A percentile compares a stretch with the other conserved stretches of the same genome.
Evolutionary conservation across 129 eudicot species (phyloP).

Genomic region (Artemisia argyi): DNA sequence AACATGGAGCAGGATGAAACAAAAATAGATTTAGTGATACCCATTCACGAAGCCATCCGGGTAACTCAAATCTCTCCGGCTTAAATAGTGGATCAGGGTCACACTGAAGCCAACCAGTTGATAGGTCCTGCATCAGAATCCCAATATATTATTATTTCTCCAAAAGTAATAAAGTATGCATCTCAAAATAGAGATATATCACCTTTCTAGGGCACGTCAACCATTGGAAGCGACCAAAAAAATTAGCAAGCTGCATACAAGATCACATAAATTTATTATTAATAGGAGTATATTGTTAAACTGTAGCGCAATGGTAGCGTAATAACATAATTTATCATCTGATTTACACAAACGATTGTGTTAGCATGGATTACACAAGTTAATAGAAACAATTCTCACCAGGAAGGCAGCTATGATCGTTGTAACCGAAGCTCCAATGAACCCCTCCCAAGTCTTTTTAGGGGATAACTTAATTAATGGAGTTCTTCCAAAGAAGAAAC

Average conservation of each 20-base stretch:
- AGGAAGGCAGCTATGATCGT: slow-evolving; percentile 82
- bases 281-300: background rate
- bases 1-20: background rate
- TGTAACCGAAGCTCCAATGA: slow-evolving; percentile 89
- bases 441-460: slow-evolving; percentile 99
- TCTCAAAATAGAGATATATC: slow-evolving; percentile 15
- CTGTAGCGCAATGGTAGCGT: background rate
- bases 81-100: slow-evolving; percentile 84
- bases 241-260: slow-evolving; percentile 77
- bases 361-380: background rate
- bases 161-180: background rate
- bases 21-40: slow-evolving; percentile 38
- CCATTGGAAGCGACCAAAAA: slow-evolving; percentile 84
- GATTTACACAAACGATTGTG: background rate
- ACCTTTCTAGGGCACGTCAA: slow-evolving; percentile 97
- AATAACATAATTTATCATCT: slow-evolving; percentile 6
- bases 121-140: slow-evolving; percentile 62
- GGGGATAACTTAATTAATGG: slow-evolving; percentile 90
- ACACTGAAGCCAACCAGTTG: slow-evolving; percentile 97
- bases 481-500: slow-evolving; percentile 90
- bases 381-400: slow-evolving; percentile 43
- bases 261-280: background rate
- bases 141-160: background rate
- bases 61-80: slow-evolving; percentile 62
- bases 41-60: slow-evolving; percentile 79